Conservation (phyloP, 2,329 filamentous ascomycete species). For the Fusarium siculi region DNA sequence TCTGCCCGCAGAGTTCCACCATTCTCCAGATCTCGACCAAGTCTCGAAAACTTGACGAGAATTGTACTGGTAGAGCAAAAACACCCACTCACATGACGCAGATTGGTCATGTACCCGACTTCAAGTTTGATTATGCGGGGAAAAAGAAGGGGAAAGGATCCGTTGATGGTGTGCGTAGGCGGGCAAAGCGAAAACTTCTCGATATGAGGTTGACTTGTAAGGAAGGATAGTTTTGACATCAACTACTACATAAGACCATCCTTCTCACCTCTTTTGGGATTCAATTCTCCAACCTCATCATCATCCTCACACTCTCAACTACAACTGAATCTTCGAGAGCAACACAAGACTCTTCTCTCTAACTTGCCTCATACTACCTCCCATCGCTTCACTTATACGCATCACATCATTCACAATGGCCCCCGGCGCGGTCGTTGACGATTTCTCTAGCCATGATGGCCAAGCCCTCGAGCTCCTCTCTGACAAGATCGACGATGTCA, state of each 20-base stretch:
- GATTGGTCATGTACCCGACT: constrained; percentile 36
- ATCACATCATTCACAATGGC: constrained; percentile 40
- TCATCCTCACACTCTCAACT: constrained; percentile 2
- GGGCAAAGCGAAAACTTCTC: constrained; percentile 8
- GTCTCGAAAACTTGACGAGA: constrained; percentile 34
- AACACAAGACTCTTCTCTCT: background rate
- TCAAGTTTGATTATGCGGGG: constrained; percentile 33
- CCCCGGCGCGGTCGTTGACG: constrained; percentile 40
- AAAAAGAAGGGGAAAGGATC: constrained; percentile 16
- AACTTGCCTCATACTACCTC: background rate
- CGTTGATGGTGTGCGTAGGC: constrained; percentile 3
- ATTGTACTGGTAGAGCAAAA: constrained; percentile 28
- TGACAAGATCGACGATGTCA: constrained; percentile 62
- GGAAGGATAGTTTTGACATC: constrained; percentile 4
- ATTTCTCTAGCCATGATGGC: constrained; percentile 38
- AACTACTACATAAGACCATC: constrained; percentile 32
- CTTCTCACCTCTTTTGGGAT: background rate
- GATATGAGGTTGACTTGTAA: background rate
- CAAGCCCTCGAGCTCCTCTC: constrained; percentile 60
- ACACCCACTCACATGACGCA: constrained; percentile 33
- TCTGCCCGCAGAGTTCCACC: constrained; percentile 32
- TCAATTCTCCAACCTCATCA: constrained; percentile 24
- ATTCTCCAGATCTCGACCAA: constrained; percentile 38
- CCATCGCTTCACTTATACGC: constrained; percentile 24
- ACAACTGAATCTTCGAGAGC: background rate